Base-by-base conservation (phyloP, 495 filamentous ascomycete genomes). In the Penicillium parvum region DNA sequence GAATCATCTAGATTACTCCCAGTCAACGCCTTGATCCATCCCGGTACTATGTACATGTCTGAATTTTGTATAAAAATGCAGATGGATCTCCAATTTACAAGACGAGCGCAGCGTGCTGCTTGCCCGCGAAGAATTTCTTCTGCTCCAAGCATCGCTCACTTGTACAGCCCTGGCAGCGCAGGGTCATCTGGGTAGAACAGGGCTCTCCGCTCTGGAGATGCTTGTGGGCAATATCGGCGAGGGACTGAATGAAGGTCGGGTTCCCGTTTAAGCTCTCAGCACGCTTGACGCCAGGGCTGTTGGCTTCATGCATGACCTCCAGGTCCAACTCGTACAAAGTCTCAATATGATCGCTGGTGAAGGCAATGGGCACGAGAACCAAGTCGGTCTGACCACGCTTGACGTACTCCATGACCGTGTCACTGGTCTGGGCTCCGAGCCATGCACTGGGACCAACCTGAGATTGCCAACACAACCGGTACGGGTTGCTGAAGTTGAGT, bases 341-440 rank as follows among this genome's bases (percentile, higher is more conserved):
- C 66, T 99, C 94, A 52, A 99, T 99, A 56, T 99, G 94, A 54
- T 99, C 94, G 37, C 86, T 92, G 1, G 94, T 99, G 58, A 99
- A 99, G 7, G 94, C 94, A 44, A 99, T 92, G 1, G 94, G 94
- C 45, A 99, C 89, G 3, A 99, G 74, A 5, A 96, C 73, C 20
- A 99, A 71, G 56, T 99, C 88, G 20, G 84, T 91, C 58, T 95
- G 85, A 2, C 90, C 91, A 60, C 92, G 88, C 56, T 85, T 81
- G 40, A 97, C 83, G 55, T 95, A 95, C 23, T 85, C 72, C 58
- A 88, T 78, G 10, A 99, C 94, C 0, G 94, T 90, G 45, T 81
- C 81, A 49, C 78, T 79, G 1, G 94, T 97, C 63, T 97, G 94
- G 21, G 94, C 90, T 9, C 94, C 94, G 4, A 97, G 79, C 94